phyloP scores from a whole-genome alignment of 352 stramenopile genomes.

The Pythium guiyangense region DNA sequence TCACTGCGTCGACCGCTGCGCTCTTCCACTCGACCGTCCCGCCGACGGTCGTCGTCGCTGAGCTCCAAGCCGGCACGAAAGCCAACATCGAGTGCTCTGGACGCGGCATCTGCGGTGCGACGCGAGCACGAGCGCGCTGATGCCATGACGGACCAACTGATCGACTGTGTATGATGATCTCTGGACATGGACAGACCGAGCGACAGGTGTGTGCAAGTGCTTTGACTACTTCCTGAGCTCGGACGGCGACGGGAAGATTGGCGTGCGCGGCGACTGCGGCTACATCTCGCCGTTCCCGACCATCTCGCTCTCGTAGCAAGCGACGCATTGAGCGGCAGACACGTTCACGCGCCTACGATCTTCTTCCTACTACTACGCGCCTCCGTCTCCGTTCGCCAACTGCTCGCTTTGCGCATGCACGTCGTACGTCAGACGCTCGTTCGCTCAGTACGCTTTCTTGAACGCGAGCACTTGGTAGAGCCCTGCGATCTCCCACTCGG shows the following conservation, averaged over 20 bases:
- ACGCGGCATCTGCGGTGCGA: slow-evolving; percentile 65
- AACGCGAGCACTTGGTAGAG: slow-evolving; percentile 86
- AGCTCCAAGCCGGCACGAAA: slow-evolving; percentile 62
- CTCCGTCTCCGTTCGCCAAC: no score
- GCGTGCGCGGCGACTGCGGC: slow-evolving; percentile 89
- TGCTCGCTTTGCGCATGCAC: no score
- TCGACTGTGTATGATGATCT: no score
- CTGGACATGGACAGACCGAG: slow-evolving; percentile 38
- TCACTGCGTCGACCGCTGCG: slow-evolving; percentile 31
- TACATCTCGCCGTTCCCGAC: slow-evolving; percentile 71
- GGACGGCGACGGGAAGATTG: slow-evolving; percentile 64
- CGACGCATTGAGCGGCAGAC: no score
- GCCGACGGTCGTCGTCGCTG: slow-evolving; percentile 21
- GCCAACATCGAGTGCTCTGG: slow-evolving; percentile 72
- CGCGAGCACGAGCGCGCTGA: neutral
- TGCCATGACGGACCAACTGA: no score
- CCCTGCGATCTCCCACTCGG: slow-evolving; percentile 83
- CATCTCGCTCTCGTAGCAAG: slow-evolving; percentile 25
- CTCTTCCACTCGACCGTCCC: slow-evolving; percentile 33
- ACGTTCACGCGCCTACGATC: slow-evolving; percentile 14
- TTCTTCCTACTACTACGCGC: no score
- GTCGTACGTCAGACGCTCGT: neutral
- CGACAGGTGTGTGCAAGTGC: slow-evolving; percentile 59
- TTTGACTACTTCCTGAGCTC: slow-evolving; percentile 75
- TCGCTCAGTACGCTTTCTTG: slow-evolving; percentile 69